Evolutionary conservation across 1,284 basidiomycete genomes (phyloP).

Genomic region (Leccinum subfulvum): DNA sequence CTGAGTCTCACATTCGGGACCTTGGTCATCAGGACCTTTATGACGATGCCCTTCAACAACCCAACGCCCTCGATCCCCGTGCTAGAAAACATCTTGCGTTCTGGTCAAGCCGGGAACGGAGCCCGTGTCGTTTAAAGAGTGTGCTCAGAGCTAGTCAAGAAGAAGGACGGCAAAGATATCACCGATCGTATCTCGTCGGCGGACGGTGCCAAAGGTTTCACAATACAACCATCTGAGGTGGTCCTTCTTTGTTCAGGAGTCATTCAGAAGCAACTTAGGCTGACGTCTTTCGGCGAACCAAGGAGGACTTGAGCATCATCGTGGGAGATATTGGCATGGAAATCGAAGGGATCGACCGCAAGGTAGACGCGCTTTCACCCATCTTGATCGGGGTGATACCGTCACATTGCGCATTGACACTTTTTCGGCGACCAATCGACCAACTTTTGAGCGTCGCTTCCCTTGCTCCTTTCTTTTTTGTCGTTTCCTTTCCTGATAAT

Average conservation of each 20-base stretch:
- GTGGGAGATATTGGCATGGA: conserved; percentile 40
- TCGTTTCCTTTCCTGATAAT: not conserved
- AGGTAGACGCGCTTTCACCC: conserved; percentile 27
- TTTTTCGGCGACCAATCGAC: conserved; percentile 11
- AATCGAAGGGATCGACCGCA: not conserved
- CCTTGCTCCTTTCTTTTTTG: not conserved
- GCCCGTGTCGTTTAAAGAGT: conserved; percentile 31
- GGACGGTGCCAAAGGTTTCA: not conserved
- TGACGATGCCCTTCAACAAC: conserved; percentile 5
- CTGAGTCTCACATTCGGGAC: too few species aligned
- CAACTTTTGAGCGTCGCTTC: conserved; percentile 7
- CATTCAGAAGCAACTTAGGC: conserved; percentile 43
- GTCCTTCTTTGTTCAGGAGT: conserved; percentile 11
- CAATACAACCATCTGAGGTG: not conserved
- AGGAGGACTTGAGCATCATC: conserved; percentile 33
- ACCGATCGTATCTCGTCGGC: conserved; percentile 9
- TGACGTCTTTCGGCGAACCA: conserved; percentile 48
- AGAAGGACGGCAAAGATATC: conserved; percentile 16
- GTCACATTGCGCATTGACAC: too few species aligned
- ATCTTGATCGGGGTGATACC: too few species aligned
- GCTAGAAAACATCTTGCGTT: conserved; percentile 33
- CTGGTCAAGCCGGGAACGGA: conserved; percentile 33
- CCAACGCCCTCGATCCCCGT: conserved; percentile 30
- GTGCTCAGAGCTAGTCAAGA: conserved; percentile 19
- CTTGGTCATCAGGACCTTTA: conserved; percentile 7